Base-by-base conservation (phyloP, 2,329 filamentous ascomycete species). In the Pseudogymnoascus sp. region DNA sequence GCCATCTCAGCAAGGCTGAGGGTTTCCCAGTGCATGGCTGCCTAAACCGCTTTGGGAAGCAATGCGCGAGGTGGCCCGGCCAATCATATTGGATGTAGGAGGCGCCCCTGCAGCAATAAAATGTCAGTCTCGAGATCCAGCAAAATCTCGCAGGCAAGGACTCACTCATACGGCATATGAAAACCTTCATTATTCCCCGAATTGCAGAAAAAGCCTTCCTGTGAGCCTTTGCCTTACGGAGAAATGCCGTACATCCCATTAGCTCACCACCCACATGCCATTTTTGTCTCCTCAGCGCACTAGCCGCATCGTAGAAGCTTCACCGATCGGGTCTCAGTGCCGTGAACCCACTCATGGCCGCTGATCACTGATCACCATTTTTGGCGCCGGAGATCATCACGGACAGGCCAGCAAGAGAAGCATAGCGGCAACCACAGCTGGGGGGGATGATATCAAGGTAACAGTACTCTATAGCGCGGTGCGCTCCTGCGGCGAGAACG, bases 31-130 rank as follows among this genome's bases (percentile, higher is more conserved):
- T 5, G 9, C 45, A 30, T 23, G 41, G 23, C n/a, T n/a, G 26
- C 30, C 26, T 52, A 52, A 52, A 52, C 26, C 45, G 45, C 45
- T 12, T 52, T 52, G 45, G 45, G 45, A 52, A 52, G 45, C 45
- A 52, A 30, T 30, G 45, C 45, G 45, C 45, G 45, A 52, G 45
- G 23, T 52, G 45, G 45, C 45, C n/a, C 23, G 23, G n/a, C 45
- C 45, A 52, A 52, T 52, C 45, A 52, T n/a, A 52, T n/a, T 1
- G 10, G 8, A 3, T 2, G 12, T 30, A 18, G 9, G n/a, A 18
- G 5, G 7, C 26, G 18, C 45, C 26, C n/a, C 9, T 30, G 15
- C 23, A 30, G 5, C 45, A 5, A 28, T 30, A 2, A 28, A 52
- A 30, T 52, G 26, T 28, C 23, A 12, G 45, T n/a, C n/a, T 52